Conservation (phyloP, 1,284 basidiomycete species). For the Megacollybia platyphylla region DNA sequence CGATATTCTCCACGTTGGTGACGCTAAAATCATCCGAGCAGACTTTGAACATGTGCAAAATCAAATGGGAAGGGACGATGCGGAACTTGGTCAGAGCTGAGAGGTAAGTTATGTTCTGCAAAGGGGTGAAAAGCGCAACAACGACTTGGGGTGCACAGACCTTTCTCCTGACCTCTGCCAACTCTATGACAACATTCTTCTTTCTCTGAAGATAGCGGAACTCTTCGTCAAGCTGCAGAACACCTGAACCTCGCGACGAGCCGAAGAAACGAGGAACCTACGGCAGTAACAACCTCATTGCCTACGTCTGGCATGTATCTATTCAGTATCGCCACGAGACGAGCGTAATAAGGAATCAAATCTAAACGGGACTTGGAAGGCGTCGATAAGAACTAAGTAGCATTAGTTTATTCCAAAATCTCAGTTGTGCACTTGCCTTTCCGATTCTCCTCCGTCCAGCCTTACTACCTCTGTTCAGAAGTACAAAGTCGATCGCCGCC, state of each 20-base stretch:
- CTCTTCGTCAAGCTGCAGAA: conserved; percentile 80
- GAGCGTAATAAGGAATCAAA: conserved; percentile 86
- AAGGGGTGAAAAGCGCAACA: conserved; percentile 2
- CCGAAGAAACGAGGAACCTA: conserved; percentile 27
- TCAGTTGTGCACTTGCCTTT: conserved; percentile 38
- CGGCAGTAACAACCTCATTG: conserved; percentile 65
- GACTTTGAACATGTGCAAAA: conserved; percentile 93
- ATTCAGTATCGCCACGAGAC: conserved; percentile 80
- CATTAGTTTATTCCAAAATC: conserved; percentile 4
- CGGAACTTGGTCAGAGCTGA: conserved; percentile 93
- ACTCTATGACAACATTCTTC: conserved; percentile 82
- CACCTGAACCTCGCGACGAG: conserved; percentile 1
- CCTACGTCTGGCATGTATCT: conserved; percentile 93
- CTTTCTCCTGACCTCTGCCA: conserved; percentile 77
- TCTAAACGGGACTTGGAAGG: conserved; percentile 86
- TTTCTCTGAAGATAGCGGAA: conserved; percentile 94
- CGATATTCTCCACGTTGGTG: conserved; percentile 88
- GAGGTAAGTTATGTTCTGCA: conserved; percentile 79
- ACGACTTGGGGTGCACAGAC: conserved; percentile 22
- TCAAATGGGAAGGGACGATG: conserved; percentile 86
- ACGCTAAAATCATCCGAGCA: conserved; percentile 92
- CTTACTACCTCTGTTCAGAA: conserved; percentile 75
- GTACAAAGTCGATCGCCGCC: conserved; percentile 91
- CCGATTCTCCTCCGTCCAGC: conserved; percentile 84
- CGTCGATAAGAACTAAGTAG: conserved; percentile 64